phyloP scores from a whole-genome alignment of 352 stramenopile species.

The Globisporangium echinulatum region DNA sequence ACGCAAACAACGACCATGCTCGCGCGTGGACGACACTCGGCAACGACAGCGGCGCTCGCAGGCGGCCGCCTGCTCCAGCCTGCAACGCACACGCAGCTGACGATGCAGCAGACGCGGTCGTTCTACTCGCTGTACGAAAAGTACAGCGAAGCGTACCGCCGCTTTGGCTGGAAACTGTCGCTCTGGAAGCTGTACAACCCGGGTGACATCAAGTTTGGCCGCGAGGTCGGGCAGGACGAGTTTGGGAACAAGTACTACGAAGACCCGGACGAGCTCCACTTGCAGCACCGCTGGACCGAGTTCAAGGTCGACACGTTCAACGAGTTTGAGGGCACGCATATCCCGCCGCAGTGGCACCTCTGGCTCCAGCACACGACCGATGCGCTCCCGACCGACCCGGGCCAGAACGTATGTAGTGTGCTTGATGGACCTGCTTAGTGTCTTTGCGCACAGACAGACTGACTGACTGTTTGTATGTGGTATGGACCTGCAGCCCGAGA shows the following conservation, averaged over 20 bases:
- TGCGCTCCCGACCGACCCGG: slow-evolving; percentile 42
- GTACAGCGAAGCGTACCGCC: slow-evolving; percentile 75
- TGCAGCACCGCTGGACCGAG: slow-evolving; percentile 82
- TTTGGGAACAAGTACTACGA: slow-evolving; percentile 88
- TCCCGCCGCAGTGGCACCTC: slow-evolving; percentile 79
- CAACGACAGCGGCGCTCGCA: slow-evolving; percentile 20
- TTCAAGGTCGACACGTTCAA: slow-evolving; percentile 73
- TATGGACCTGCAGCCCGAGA: slow-evolving; percentile 26
- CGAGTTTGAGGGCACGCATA: slow-evolving; percentile 71
- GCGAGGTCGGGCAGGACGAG: slow-evolving; percentile 71
- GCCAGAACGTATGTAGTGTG: slow-evolving; percentile 43
- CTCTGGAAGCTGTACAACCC: slow-evolving; percentile 89
- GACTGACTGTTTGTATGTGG: background rate
- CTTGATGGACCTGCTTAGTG: background rate
- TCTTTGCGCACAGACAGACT: background rate
- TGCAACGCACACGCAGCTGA: background rate
- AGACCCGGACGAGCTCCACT: slow-evolving; percentile 65
- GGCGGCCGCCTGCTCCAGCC: slow-evolving; percentile 21
- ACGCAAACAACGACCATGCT: slow-evolving; percentile 7
- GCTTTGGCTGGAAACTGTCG: slow-evolving; percentile 71
- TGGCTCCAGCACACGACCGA: slow-evolving; percentile 84
- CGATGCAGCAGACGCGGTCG: slow-evolving; percentile 43
- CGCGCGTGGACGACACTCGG: slow-evolving; percentile 9
- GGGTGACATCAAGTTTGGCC: slow-evolving; percentile 84
- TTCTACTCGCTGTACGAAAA: slow-evolving; percentile 80